phyloP scores from a whole-genome alignment of 805 yeast species.

The Kluyveromyces lactis region DNA sequence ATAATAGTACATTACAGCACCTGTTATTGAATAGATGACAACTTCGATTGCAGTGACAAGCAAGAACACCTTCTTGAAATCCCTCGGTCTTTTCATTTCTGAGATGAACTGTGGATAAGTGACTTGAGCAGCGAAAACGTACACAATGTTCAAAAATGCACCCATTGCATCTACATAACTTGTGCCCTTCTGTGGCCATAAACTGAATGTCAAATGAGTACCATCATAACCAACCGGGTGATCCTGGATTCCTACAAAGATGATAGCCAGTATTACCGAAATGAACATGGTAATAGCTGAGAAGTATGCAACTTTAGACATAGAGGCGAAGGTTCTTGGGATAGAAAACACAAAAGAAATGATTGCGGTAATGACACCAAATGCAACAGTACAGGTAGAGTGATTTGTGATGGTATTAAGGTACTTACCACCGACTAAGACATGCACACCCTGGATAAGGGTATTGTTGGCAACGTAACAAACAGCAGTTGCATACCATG shows the following conservation, averaged over 20 bases:
- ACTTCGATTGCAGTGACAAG: conserved; percentile 45
- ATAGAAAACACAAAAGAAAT: conserved; percentile 44
- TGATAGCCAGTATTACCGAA: conserved; percentile 44
- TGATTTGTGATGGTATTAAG: conserved; percentile 46
- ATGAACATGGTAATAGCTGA: conserved; percentile 51
- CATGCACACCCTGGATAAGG: conserved; percentile 51
- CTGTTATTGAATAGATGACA: conserved; percentile 43
- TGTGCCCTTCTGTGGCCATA: conserved; percentile 48
- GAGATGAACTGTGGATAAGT: conserved; percentile 55
- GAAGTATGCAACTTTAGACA: conserved; percentile 44
- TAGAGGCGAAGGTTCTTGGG: conserved; percentile 47
- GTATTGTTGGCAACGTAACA: conserved; percentile 49
- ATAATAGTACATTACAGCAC: conserved; percentile 48
- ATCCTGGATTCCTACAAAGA: conserved; percentile 44
- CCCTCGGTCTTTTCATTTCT: conserved; percentile 50
- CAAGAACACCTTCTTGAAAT: conserved; percentile 48
- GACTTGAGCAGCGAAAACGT: conserved; percentile 57
- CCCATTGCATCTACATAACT: conserved; percentile 45
- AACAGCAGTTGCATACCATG: conserved; percentile 50
- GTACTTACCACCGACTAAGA: conserved; percentile 50
- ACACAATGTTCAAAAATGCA: conserved; percentile 50
- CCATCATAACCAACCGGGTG: conserved; percentile 39
- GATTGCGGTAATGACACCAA: conserved; percentile 40
- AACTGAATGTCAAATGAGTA: conserved; percentile 35
- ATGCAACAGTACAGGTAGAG: conserved; percentile 44